Evolutionary conservation across 2,329 filamentous ascomycete species (phyloP).

Genomic region (Aspergillus caelatus): DNA sequence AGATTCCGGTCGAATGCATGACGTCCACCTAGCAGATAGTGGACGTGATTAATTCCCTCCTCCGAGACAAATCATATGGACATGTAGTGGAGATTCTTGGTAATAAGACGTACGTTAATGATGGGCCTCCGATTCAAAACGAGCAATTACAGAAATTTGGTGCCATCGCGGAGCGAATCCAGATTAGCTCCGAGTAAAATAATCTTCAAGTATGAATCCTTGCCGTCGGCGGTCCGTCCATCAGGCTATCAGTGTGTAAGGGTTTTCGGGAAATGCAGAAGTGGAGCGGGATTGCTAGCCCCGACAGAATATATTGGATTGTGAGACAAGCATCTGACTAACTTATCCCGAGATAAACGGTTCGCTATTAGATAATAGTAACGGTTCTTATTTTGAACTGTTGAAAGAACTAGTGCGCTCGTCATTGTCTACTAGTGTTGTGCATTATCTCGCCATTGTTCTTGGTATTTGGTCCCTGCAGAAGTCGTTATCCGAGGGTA

Average conservation of each 20-base stretch:
- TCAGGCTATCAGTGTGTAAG: background rate
- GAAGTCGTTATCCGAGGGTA: background rate
- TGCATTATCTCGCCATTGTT: background rate
- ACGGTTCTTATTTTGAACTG: background rate
- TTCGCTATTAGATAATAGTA: background rate
- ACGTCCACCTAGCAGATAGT: background rate
- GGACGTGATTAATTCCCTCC: background rate
- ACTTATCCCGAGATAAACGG: background rate
- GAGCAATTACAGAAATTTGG: background rate
- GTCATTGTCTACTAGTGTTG: background rate
- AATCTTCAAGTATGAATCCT: background rate
- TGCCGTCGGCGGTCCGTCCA: background rate
- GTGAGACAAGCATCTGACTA: background rate
- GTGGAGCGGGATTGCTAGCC: background rate
- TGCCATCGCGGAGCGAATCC: background rate
- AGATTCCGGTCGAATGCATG: background rate
- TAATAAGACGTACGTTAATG: background rate
- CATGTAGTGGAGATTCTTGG: background rate
- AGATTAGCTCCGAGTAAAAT: background rate
- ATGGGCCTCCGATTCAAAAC: background rate
- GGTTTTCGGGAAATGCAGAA: background rate
- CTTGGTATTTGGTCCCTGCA: background rate
- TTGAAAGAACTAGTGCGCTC: background rate
- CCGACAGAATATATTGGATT: background rate
- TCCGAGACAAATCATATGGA: background rate